Evolutionary conservation across 495 filamentous ascomycete species (phyloP), one percentile per base, ranked within the genome.

Genomic region (Penicillium simplicissimum): DNA sequence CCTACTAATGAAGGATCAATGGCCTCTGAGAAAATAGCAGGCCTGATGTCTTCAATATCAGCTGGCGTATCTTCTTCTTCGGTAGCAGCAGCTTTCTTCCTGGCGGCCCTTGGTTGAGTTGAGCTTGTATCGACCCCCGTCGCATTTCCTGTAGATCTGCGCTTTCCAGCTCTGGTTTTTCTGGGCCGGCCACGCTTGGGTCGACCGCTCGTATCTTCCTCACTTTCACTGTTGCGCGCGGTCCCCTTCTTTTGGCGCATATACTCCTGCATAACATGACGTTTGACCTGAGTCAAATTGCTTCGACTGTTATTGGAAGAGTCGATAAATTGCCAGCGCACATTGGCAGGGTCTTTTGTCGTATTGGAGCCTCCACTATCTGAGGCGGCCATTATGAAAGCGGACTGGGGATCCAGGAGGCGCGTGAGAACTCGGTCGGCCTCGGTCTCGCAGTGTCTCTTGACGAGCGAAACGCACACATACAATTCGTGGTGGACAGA

Each of bases 251-350:
- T 80, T 51, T 79, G 76, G 38, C 76, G 77, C 69, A 79, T 78
- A 61, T 74, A 79, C 38, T 80, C 75, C 59, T 80, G 74, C 77
- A 79, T 80, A 3, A 80, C 77, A 77, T 80, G 77, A 15, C 76
- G 75, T 45, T 78, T 78, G 28, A 80, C 77, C 58, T 76, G 75
- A 0, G 75, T 80, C 53, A 77, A 52, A 38, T 79, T 80, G 55
- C 66, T 70, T 38, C 75, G 71, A 59, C 70, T 73, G 37, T 78
- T 73, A 21, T 73, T 70, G 9, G 77, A 76, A 56, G 70, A 56
- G 47, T 80, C 75, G 60, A 80, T 80, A 54, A 80, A 80, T 58
- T 79, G 76, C 73, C 75, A 80, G 31, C 72, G 71, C 42, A 63
- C 64, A 28, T 64, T 61, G 47, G 60, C 42, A 36, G 57, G 23